phyloP scores from a whole-genome alignment of 176 grass and related monocot genomes.

The Aegilops longissima region DNA sequence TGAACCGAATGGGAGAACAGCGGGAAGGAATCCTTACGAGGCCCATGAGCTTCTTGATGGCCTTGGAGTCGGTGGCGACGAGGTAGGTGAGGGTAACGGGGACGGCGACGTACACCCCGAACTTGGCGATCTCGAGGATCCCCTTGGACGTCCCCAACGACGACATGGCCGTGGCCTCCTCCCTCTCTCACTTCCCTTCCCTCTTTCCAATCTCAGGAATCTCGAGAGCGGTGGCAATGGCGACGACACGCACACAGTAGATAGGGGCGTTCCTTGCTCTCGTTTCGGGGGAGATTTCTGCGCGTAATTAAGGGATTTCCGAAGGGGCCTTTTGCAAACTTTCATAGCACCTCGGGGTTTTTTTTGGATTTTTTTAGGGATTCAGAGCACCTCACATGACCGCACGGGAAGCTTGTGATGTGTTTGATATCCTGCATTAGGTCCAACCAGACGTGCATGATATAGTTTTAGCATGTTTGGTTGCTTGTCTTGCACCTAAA shows the following conservation, averaged over 20 bases:
- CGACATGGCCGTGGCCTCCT: slow-evolving; percentile 50
- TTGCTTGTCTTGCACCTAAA: too few species aligned
- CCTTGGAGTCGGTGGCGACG: slow-evolving; percentile 78
- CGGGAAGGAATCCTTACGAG: slow-evolving; percentile 36
- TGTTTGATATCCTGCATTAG: too few species aligned
- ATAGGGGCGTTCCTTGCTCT: neutral
- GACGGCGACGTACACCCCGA: slow-evolving; percentile 74
- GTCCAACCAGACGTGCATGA: too few species aligned
- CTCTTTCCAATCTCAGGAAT: neutral
- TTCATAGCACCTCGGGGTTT: too few species aligned
- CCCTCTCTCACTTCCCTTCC: neutral
- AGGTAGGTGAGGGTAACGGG: slow-evolving; percentile 81
- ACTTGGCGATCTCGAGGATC: slow-evolving; percentile 90
- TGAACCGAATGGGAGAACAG: neutral
- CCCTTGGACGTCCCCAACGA: slow-evolving; percentile 73
- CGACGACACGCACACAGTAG: neutral
- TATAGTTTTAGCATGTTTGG: too few species aligned
- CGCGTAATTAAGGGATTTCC: too few species aligned
- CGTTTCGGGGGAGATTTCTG: too few species aligned
- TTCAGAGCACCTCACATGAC: too few species aligned
- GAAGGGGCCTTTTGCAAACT: too few species aligned
- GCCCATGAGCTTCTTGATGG: slow-evolving; percentile 93
- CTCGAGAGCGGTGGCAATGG: neutral
- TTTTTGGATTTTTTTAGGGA: too few species aligned
- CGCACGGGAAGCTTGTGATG: too few species aligned